Conservation (phyloP, 2,329 filamentous ascomycete species). For the Fusarium tupiense region DNA sequence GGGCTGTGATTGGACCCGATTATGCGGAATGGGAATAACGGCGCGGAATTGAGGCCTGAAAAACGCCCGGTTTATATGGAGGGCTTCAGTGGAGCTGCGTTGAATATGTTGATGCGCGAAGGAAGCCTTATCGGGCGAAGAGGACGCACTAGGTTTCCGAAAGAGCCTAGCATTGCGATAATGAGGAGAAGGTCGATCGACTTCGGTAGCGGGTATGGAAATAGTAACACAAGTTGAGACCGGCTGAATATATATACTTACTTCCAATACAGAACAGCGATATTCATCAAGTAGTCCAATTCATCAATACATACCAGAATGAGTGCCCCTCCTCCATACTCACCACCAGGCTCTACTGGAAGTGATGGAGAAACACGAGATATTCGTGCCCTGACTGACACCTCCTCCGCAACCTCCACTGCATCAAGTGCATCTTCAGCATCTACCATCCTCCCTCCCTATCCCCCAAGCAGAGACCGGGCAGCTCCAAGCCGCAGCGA, state of each 20-base stretch:
- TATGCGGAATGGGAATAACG: not conserved
- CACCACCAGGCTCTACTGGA: not conserved
- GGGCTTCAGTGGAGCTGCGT: not conserved
- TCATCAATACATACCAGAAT: not conserved
- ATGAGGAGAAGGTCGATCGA: not conserved
- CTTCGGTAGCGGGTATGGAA: not conserved
- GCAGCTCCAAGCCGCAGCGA: not conserved
- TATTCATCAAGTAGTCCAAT: not conserved
- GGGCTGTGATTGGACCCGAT: not conserved
- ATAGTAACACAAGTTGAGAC: not conserved
- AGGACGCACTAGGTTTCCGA: not conserved
- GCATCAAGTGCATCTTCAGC: constrained; percentile 1
- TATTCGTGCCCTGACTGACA: not conserved
- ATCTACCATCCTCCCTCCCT: constrained; percentile 9
- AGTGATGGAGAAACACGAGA: not conserved
- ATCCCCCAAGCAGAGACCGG: not conserved
- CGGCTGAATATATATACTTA: constrained; percentile 2
- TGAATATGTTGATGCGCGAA: not conserved
- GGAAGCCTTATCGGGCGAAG: not conserved
- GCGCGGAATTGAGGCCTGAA: not conserved
- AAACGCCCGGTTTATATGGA: not conserved
- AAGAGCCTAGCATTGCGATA: not conserved
- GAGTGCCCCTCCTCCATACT: constrained; percentile 20
- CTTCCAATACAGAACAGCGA: not conserved
- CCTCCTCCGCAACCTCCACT: constrained; percentile 3